A percentile compares a stretch with the other conserved stretches of the same genome.
Conservation (phyloP, 768 basidiomycete species). For the Agaricus blazei region DNA sequence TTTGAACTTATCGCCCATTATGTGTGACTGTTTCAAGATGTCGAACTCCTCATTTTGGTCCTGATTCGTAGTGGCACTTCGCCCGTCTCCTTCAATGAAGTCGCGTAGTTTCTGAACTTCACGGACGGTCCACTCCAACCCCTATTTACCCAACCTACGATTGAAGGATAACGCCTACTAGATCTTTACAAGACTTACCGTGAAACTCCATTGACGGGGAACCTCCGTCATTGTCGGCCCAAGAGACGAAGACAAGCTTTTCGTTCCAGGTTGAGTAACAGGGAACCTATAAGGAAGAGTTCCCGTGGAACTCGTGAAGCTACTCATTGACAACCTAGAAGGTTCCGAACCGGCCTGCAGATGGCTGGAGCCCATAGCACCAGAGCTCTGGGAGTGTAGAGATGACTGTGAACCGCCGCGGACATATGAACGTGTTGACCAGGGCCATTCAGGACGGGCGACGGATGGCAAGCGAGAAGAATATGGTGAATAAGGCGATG, state of each 20-base stretch:
- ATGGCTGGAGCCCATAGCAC: conserved; percentile 17
- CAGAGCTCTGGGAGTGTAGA: conserved; percentile 22
- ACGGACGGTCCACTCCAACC: conserved; percentile 68
- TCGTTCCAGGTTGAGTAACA: conserved; percentile 14
- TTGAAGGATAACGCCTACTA: neutral
- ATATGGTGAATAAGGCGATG: conserved; percentile 37
- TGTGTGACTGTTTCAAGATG: conserved; percentile 57
- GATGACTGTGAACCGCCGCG: conserved; percentile 28
- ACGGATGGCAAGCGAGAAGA: conserved; percentile 42
- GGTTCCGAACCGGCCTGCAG: conserved; percentile 28
- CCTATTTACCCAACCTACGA: conserved; percentile 30
- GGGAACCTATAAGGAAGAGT: conserved; percentile 13
- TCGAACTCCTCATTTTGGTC: conserved; percentile 42
- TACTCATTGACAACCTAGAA: conserved; percentile 12
- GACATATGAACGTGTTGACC: conserved; percentile 35
- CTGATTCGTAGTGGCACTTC: conserved; percentile 18
- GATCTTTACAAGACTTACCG: conserved; percentile 30
- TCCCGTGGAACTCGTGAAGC: conserved; percentile 19
- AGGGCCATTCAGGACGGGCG: conserved; percentile 58
- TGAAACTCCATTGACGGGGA: conserved; percentile 60
- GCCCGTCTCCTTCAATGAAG: conserved; percentile 45
- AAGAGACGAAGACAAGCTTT: conserved; percentile 19
- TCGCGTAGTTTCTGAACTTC: conserved; percentile 53
- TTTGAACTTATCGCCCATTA: conserved; percentile 68
- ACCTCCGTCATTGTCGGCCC: conserved; percentile 37